Evolutionary conservation across 768 basidiomycete genomes (phyloP), one percentile per base, ranked within the genome.

Genomic region (Tricholoma matsutake): DNA sequence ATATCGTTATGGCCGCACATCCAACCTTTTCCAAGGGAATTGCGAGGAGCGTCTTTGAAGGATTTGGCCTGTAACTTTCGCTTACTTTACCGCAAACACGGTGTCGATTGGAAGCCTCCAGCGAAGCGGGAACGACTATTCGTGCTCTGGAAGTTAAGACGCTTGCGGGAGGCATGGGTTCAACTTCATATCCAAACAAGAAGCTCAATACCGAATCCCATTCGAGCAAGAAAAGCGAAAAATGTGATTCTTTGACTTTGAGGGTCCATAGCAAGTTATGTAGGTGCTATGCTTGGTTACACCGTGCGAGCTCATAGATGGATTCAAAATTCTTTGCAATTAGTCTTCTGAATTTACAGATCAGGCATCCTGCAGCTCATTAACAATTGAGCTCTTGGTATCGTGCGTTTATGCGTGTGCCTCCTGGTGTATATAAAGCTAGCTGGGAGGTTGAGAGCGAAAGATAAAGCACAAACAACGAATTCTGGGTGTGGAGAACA

Each of bases 1-100:
- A 73, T 85, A 22, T 75, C 79, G 47, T 70, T 92, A 35, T 94
- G 92, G 92, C 71, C 80, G 6, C 81, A 78, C 57, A 81, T 90
- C 20, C 77, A 79, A 54, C 84, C 86, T 10, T 83, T 92, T 63
- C 88, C 89, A 20, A 72, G 72, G 29, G 74, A 79, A 47, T 72
- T 88, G 35, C 66, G 69, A 32, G 57, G 72, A 28, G 79, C 79
- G 5, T 69, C 81, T 31, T 72, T 91, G 53, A 73, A 76, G 58
- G 72, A 73, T 28, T 72, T 91, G 9, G 75, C 79, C 22, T 61
- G 65, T 5, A 71, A 71, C 47, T 86, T 92, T 67, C 83, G 85
- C 37, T 69, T 71, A 47, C 63, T 83, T 31, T 70, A 78, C 56
- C 39, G 45, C 13, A 60, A 59, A 6, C 57, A 54, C 16, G 61